Base-by-base conservation (phyloP, 305 asterid species). In the Fraxinus dipetala region DNA sequence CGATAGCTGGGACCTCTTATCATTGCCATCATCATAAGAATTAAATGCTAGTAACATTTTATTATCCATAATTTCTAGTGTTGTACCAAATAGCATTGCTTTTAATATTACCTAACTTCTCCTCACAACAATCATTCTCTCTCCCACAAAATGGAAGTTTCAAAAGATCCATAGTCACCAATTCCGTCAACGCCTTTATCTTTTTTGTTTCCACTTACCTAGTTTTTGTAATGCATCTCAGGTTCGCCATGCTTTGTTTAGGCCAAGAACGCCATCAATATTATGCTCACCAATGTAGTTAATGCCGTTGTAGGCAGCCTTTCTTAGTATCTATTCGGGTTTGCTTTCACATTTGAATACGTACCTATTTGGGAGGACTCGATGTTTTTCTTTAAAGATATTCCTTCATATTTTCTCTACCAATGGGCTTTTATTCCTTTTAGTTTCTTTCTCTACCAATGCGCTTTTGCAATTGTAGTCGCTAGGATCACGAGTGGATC, bases 391-490 rank as follows among this genome's bases (percentile, higher is more conserved):
- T 2, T 93, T 0, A 85, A 86, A 36, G 87, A 82, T 20, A 72
- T 91, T 14, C 95, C 95, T 1, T 75, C 88, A 0, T 22, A 34
- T 70, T 76, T 87, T n/a, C 40, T 36, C 10, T 6, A 36, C 43
- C 97, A 91, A 70, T 93, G 97, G 94, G 92, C 97, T n/a, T 93
- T 93, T 81, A 5, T 34, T 34, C 38, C 6, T 26, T 34, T 90
- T 1, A 89, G 92, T 76, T 91, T 89, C 89, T 76, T 87, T n/a
- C 40, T 36, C 10, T 6, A 36, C 43, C 97, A 93, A 70, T 93
- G 97, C 96, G 92, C 97, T n/a, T 93, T 93, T 81, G 94, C 97
- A 11, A 91, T 93, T 20, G 97, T 95, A 6, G 97, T 89, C 11
- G 96, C 95, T 6, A 95, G 97, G 0, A 93, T 91, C 11, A 93